A percentile compares a stretch with the other conserved stretches of the same genome.
phyloP scores from a whole-genome alignment of 164 flowering plant genomes.

The Umbellularia californica region DNA sequence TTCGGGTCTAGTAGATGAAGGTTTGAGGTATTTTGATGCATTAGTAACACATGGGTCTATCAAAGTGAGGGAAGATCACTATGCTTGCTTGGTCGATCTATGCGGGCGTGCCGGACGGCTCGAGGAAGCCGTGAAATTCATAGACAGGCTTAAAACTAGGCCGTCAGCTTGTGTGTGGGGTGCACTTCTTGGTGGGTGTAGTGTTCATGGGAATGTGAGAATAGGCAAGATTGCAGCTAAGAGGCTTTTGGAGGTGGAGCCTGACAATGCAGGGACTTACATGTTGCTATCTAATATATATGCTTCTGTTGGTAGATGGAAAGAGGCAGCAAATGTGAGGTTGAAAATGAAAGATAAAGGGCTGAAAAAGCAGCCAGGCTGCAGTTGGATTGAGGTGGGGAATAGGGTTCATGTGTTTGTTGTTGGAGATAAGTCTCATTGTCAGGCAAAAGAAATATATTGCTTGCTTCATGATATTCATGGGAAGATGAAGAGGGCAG shows the following conservation, averaged over 20 bases:
- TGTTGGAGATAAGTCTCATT: constrained; percentile 17
- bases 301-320: constrained; percentile 19
- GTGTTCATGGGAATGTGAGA: constrained; percentile 16
- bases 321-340: constrained; percentile 16
- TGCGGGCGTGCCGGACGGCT: constrained; percentile 18
- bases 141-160: constrained; percentile 4
- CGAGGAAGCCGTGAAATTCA: constrained; percentile 14
- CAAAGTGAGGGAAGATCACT: constrained; percentile 15
- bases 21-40: constrained; percentile 7
- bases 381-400: constrained; percentile 20
- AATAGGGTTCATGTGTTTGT: constrained; percentile 19
- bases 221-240: constrained; percentile 16
- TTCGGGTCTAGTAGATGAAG: constrained; percentile 17
- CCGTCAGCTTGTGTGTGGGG: constrained; percentile 15
- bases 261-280: constrained; percentile 15
- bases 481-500: constrained; percentile 10
- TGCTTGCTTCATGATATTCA: constrained; percentile 9
- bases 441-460: constrained; percentile 13
- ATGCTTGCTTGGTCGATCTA: constrained; percentile 18
- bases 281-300: constrained; percentile 14
- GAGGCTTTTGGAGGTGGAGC: constrained; percentile 15
- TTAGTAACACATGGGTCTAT: constrained; percentile 4
- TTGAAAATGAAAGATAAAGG: constrained; percentile 16
- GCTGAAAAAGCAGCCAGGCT: constrained; percentile 19
- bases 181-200: constrained; percentile 16